Percentiles rank a stretch among this genome's conserved stretches.
These are phyloP conservation scores for Zea mays DNA, from an alignment of 176 grass and related monocot genomes.

Conservation along the genomic window Zm-B73-REFERENCE-NAM-5.0 NC_050104.1:50234501-50235000, in stretches of 20 bases:
- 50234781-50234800: not conserved
- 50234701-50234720: not conserved
- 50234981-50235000: not conserved
- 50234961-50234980: not conserved
- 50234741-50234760: slow-evolving; percentile 6
- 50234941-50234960: not conserved
- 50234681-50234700: not conserved
- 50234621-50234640: not conserved
- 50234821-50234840: not conserved
- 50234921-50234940: not conserved
- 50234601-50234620: not conserved
- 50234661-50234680: not conserved
- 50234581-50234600: not conserved
- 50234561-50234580: not conserved
- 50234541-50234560: slow-evolving; percentile 9
- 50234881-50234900: not conserved
- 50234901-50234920: slow-evolving; percentile 3
- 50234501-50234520: not conserved
- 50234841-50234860: not conserved
- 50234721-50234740: not conserved
- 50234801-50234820: not conserved
- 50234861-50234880: not conserved
- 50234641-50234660: not conserved
- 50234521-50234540: not conserved
- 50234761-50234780: not conserved